Base-by-base conservation (phyloP, 345 rosid genomes). In the Conringia planisiliqua region DNA sequence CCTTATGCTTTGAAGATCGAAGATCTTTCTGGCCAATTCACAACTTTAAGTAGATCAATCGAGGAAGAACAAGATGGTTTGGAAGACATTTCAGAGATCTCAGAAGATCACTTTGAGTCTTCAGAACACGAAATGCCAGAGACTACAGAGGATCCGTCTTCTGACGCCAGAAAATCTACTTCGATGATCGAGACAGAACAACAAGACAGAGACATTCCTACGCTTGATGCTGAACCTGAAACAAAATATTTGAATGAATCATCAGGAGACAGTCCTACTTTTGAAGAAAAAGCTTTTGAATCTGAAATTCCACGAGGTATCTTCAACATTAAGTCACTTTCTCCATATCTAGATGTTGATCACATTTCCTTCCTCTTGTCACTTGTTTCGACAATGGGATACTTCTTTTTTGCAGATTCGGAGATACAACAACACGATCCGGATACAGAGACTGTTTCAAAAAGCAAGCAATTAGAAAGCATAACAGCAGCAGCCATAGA, bases 231-330 rank as follows among this genome's bases (percentile, higher is more conserved):
- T 6, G 73, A 60, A 46, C 43, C 61, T 32, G 65, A 56, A 70
- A 55, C 33, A 18, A 20, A 22, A 60, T 27, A 70, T 18, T 50
- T 51, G 42, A 11, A 61, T 10, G 52, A 86, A 54, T 52, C n/a
- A 54, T 67, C 70, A 57, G 81, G 71, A 73, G 77, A 78, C 10
- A 74, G 59, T 47, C 55, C 72, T 55, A 32, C 38, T 39, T 13
- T 68, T 57, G 59, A 73, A 55, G 83, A 70, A 7, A 62, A 26
- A 3, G 2, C 47, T 32, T 35, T 57, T 54, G 72, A 52, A 30
- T 16, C 20, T 64, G 64, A 43, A 11, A 63, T 56, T 20, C 22
- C 62, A 40, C 78, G 39, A 82, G 90, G 90, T 85, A 73, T 47
- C 9, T 44, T 64, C 12, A 63, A 55, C 38, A 6, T 70, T 38